Evolutionary conservation across 164 flowering plant genomes (phyloP).

Genomic region (Nelumbo lutea): DNA sequence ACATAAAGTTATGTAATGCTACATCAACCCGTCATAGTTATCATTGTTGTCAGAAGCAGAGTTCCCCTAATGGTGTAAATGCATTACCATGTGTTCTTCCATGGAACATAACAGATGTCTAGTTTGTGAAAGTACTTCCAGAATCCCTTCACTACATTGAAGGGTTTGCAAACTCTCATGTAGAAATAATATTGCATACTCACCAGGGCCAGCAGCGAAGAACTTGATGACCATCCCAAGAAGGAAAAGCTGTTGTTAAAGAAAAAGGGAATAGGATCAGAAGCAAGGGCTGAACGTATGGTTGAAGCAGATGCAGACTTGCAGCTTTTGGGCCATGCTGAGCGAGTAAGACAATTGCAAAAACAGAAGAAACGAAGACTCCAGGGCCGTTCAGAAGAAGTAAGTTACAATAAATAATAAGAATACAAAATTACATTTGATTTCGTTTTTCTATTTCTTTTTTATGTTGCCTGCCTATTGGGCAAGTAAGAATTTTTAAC

Average conservation of each 20-base stretch:
- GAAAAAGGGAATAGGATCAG: slow-evolving; percentile 91
- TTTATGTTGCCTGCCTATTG: not conserved
- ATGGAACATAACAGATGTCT: not conserved
- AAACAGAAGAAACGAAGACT: slow-evolving; percentile 83
- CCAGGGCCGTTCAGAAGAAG: slow-evolving; percentile 91
- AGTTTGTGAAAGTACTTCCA: not conserved
- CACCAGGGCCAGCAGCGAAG: slow-evolving; percentile 21
- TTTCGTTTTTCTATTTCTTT: not conserved
- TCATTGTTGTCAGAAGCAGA: no score
- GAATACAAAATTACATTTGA: not conserved
- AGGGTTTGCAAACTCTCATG: not conserved
- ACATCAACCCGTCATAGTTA: no score
- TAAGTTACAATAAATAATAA: slow-evolving; percentile 23
- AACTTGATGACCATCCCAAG: slow-evolving; percentile 45
- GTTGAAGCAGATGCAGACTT: slow-evolving; percentile 75
- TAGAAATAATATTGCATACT: not conserved
- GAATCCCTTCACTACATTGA: not conserved
- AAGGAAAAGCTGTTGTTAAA: slow-evolving; percentile 62
- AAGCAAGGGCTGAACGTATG: slow-evolving; percentile 77
- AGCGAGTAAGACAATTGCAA: slow-evolving; percentile 62
- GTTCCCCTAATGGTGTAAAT: no score
- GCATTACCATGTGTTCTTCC: no score
- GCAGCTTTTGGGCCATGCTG: slow-evolving; percentile 61
- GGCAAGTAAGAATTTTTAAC: not conserved
- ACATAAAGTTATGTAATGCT: no score